phyloP scores from a whole-genome alignment of 495 filamentous ascomycete species.

The Penicillium simplicissimum region DNA sequence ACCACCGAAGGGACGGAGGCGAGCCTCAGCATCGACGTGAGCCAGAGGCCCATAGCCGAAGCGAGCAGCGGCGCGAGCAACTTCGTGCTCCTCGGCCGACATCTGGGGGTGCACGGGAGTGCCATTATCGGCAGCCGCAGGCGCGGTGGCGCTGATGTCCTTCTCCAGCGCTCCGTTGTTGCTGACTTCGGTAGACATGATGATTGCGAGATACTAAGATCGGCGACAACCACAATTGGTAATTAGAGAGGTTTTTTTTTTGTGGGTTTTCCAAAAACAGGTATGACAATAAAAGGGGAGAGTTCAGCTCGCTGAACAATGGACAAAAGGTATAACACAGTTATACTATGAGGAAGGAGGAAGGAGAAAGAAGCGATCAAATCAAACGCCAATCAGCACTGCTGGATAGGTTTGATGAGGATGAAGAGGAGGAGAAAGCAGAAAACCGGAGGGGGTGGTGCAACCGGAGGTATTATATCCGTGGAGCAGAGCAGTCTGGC shows the following conservation, averaged over 20 bases:
- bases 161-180: constrained; percentile 36
- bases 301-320: constrained; percentile 30
- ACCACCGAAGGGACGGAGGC: constrained; percentile 85
- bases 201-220: constrained; percentile 10
- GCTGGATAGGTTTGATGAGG: constrained; percentile 32
- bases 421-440: constrained; percentile 26
- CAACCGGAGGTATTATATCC: constrained; percentile 24
- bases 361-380: constrained; percentile 18
- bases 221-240: not conserved
- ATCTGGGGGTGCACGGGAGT: constrained; percentile 34
- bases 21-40: constrained; percentile 64
- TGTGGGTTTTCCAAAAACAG: not conserved
- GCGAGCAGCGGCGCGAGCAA: constrained; percentile 48
- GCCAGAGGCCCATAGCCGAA: constrained; percentile 67
- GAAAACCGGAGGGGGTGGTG: constrained; percentile 12
- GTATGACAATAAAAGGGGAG: not conserved
- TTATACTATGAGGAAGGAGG: constrained; percentile 20
- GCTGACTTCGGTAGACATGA: constrained; percentile 36
- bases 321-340: constrained; percentile 27
- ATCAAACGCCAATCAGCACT: constrained; percentile 36
- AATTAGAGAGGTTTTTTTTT: not conserved
- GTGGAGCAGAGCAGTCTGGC: not conserved
- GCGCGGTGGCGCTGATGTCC: constrained; percentile 30
- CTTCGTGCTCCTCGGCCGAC: constrained; percentile 49
- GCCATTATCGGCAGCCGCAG: constrained; percentile 10